Conservation (phyloP, 169 alveolate genomes). For the Plasmodium inui region DNA sequence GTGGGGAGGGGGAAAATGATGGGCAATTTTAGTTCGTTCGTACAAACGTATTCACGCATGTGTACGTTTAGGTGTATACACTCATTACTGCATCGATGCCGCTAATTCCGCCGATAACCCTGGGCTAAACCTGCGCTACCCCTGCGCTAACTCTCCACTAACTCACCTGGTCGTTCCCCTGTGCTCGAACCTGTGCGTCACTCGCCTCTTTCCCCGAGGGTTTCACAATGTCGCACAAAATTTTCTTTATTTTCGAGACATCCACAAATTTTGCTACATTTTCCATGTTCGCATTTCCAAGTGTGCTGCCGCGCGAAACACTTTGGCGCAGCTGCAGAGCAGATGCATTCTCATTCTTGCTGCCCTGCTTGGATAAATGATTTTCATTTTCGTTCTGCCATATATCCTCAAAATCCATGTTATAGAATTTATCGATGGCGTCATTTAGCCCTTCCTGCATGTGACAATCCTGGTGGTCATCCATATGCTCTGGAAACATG, state of each 20-base stretch:
- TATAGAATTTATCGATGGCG: constrained; percentile 67
- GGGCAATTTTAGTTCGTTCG: not conserved
- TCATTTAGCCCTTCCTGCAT: constrained; percentile 56
- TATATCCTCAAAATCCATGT: constrained; percentile 66
- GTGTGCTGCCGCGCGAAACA: constrained; percentile 11
- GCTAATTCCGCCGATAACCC: not conserved
- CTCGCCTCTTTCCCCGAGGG: constrained; percentile 27
- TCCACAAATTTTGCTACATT: constrained; percentile 65
- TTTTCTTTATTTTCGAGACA: constrained; percentile 54
- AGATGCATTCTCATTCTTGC: constrained; percentile 32
- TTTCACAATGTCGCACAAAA: constrained; percentile 52
- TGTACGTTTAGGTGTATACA: not conserved
- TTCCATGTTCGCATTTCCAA: constrained; percentile 28
- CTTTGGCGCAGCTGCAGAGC: constrained; percentile 28
- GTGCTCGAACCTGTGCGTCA: not conserved
- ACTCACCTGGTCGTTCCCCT: constrained; percentile 1
- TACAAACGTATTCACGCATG: not conserved
- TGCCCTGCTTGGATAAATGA: constrained; percentile 25
- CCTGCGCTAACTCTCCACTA: not conserved
- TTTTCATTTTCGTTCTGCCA: constrained; percentile 60
- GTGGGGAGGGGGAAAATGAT: not conserved
- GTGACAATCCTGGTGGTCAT: constrained; percentile 31
- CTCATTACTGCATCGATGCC: not conserved
- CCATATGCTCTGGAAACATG: constrained; percentile 46
- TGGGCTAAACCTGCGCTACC: too few relatives aligned